These are phyloP conservation scores for Pleurotus giganteus DNA, from an alignment of 768 basidiomycete species.

Conservation along the genomic window DNA sequence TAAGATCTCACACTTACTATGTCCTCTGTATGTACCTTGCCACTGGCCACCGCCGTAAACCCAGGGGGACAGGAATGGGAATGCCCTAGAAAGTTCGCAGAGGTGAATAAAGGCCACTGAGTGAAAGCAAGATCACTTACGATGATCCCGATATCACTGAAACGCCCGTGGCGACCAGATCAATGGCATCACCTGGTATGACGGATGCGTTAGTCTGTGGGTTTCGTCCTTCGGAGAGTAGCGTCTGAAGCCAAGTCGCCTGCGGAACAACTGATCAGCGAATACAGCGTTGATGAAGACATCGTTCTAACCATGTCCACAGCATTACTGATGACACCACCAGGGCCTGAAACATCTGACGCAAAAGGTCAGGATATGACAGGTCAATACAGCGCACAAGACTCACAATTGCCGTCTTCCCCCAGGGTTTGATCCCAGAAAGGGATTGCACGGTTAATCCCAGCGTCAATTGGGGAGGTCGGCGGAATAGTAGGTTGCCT, in stretches of 20 bases:
- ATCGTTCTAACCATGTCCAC: conserved; percentile 19
- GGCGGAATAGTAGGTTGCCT: too few species aligned
- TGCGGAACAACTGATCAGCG: background rate
- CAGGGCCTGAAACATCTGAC: conserved; percentile 23
- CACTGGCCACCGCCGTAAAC: conserved; percentile 24
- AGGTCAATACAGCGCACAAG: too few species aligned
- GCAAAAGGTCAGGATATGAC: too few species aligned
- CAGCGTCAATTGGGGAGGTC: too few species aligned
- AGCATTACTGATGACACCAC: conserved; percentile 22
- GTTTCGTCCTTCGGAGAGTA: conserved; percentile 14
- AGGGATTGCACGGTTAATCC: too few species aligned
- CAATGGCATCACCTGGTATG: conserved; percentile 17
- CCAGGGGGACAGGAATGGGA: conserved; percentile 18
- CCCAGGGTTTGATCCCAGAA: too few species aligned
- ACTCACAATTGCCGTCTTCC: too few species aligned
- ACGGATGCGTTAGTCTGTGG: conserved; percentile 14
- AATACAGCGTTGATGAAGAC: too few species aligned
- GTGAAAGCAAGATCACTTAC: conserved; percentile 9
- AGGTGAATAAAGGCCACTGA: background rate
- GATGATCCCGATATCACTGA: conserved; percentile 14
- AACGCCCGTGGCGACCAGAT: conserved; percentile 16
- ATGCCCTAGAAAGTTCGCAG: conserved; percentile 3
- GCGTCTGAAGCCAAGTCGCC: conserved; percentile 21
- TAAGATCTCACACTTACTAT: conserved; percentile 16
- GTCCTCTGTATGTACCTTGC: conserved; percentile 18